Evolutionary conservation across 2,329 filamentous ascomycete species (phyloP), one percentile per base, ranked within the genome.

Genomic region (Penicillium sp.): DNA sequence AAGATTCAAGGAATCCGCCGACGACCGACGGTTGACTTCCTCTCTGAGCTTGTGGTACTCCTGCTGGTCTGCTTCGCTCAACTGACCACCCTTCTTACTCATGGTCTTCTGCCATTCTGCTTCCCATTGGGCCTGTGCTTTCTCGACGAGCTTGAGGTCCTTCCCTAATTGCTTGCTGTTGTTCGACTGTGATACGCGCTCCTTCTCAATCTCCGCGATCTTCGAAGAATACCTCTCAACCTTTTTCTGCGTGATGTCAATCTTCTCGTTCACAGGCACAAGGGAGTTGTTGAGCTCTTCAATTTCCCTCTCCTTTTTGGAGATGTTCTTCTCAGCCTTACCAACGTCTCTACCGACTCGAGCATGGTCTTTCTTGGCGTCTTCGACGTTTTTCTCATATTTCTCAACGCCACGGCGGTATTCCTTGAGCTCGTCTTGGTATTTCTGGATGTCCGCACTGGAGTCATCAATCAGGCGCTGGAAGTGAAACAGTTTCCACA

Each of bases 401-500:
- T 88, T 84, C 63, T 95, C 88, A 16, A 96, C 86, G 30, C 89
- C 90, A 40, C 93, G 88, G 44, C 88, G 85, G 66, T 90, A 88
- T 69, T 97, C 92, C 68, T 95, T 95, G 16, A 99, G 77, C 60
- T 97, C 91, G 64, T 95, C 89, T 63, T 97, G 91, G 62, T 96
- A 90, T 60, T 88, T 89, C 62, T 92, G 86, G 50, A 99, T 99
- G 62, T 93, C 86, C 37, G 83, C 84, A 59, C 87, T 91, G 19
- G 93, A 95, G 60, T 92, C 87, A 60, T 96, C 89, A 76, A 99
- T 96, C 27, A 90, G 82, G 50, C 86, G 87, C 69, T 99, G 92
- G 67, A 95, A 95, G 65, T 95, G 90, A 68, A 89, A 97, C 1
- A 99, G 78, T 72, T 96, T 97, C 92, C 92, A 99, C 12, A 99